Evolutionary conservation across 2,329 filamentous ascomycete species (phyloP), one percentile per base, ranked within the genome.

Genomic region (Botrytis fabae): DNA sequence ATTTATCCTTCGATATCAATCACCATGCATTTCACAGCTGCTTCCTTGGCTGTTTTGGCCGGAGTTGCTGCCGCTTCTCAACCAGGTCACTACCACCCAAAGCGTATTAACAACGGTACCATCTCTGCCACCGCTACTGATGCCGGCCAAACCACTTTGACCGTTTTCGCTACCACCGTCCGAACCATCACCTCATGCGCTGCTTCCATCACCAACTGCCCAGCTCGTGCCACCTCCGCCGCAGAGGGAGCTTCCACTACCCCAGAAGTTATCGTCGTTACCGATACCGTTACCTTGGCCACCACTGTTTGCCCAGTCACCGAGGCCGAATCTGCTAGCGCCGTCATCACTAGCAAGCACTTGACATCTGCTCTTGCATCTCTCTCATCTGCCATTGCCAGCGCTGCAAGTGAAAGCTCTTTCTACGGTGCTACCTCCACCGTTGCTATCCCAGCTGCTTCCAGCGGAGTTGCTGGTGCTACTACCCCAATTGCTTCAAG

Each of bases 231-330:
- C 40, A 73, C 77, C 35, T 35, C 72, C 25, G 73, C 70, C 60
- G 82, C 83, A 51, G 84, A 83, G 9, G 80, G 83, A 74, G 82
- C 80, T 76, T 77, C 82, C 73, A 76, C 83, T 1, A 76, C 57
- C 14, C 54, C 62, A 28, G 18, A 57, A 18, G n/a, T 28, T 18
- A 57, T 72, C 22, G 73, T 72, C 46, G 82, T 84, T 46, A 85
- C 83, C 20, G 80, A 83, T 73, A 82, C 81, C 77, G 77, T 83
- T 73, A 76, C 83, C 70, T 80, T 85, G 73, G 79, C 83, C 76
- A 86, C 85, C 79, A 86, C 87, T 74, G 81, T 86, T 77, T 86
- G 85, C 82, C 85, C 85, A 75, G 82, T 86, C 74, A 75, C 81
- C 44, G 83, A 84, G 64, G 78, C 79, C 51, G 72, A 73, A 57